A percentile compares a stretch with the other conserved stretches of the same genome.
Conservation (phyloP, 2,329 filamentous ascomycete genomes). For the Torrubiellomyces zombiae region DNA sequence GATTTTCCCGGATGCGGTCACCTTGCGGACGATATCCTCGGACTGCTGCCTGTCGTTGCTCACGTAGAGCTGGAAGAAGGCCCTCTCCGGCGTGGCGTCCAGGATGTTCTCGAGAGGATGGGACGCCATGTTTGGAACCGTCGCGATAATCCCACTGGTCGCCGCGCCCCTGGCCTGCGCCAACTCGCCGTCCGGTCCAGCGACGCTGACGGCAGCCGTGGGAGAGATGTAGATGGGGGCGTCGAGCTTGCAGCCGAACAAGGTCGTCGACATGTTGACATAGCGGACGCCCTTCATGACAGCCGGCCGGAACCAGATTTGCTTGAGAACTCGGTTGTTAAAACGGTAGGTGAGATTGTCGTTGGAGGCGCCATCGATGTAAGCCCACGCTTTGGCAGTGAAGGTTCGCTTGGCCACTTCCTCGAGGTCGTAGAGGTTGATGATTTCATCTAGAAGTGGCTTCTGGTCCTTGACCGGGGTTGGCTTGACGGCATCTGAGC, state of each 20-base stretch:
- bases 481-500: background rate
- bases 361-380: constrained; percentile 10
- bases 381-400: constrained; percentile 9
- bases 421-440: constrained; percentile 13
- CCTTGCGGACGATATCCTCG: constrained; percentile 28
- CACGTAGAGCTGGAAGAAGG: constrained; percentile 46
- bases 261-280: constrained; percentile 5
- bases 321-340: constrained; percentile 6
- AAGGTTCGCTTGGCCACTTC: constrained; percentile 4
- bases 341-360: constrained; percentile 10
- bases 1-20: constrained; percentile 24
- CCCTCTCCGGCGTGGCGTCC: constrained; percentile 4
- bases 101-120: constrained; percentile 39
- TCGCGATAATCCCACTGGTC: constrained; percentile 33
- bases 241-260: constrained; percentile 9
- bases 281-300: constrained; percentile 9
- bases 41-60: constrained; percentile 36
- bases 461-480: background rate
- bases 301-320: constrained; percentile 10
- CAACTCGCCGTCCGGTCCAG: constrained; percentile 7
- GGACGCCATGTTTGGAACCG: constrained; percentile 44
- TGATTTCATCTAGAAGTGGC: constrained; percentile 6
- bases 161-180: constrained; percentile 7
- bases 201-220: constrained; percentile 6
- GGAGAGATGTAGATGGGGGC: constrained; percentile 10